Percentiles rank a stretch among this genome's conserved stretches.
These are phyloP conservation scores for Cladorrhinum samala DNA, from an alignment of 495 filamentous ascomycete species.

Conservation along the genomic window DNA sequence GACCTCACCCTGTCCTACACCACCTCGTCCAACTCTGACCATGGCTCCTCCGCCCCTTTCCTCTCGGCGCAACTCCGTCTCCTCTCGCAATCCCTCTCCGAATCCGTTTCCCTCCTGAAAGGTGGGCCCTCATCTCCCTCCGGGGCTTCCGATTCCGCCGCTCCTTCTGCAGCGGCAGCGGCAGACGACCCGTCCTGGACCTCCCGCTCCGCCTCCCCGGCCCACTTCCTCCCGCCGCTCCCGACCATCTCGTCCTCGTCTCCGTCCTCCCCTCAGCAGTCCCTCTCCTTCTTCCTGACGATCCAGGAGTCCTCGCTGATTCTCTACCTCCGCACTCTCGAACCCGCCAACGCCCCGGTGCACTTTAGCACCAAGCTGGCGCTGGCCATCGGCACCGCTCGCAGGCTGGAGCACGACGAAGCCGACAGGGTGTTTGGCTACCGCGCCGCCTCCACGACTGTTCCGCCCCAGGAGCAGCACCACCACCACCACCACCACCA, in stretches of 20 bases:
- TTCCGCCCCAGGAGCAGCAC: neutral
- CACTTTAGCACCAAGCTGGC: constrained; percentile 46
- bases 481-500: neutral
- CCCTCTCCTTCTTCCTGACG: constrained; percentile 65
- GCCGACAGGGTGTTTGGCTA: constrained; percentile 59
- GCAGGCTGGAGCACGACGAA: constrained; percentile 74
- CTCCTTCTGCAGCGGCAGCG: no score
- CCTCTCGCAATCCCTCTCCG: constrained; percentile 65
- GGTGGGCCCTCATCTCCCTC: constrained; percentile 41
- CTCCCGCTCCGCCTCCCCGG: constrained; percentile 29
- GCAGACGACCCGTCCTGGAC: constrained; percentile 36
- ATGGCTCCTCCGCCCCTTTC: constrained; percentile 38
- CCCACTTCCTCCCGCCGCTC: constrained; percentile 39
- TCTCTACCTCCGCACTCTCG: constrained; percentile 72
- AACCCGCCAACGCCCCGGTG: constrained; percentile 48
- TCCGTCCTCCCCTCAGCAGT: constrained; percentile 41
- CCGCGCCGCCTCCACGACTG: constrained; percentile 13
- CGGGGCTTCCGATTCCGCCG: no score
- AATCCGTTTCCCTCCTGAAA: constrained; percentile 57
- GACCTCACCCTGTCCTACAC: constrained; percentile 63
- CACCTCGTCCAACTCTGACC: constrained; percentile 32
- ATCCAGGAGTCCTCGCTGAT: constrained; percentile 74
- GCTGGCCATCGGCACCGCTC: constrained; percentile 50
- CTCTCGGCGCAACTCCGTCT: constrained; percentile 75
- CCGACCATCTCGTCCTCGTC: no score